Percentiles rank a stretch among this genome's conserved stretches.
Conservation (phyloP, 139 green algal genomes). For the Chlamydomonas asymmetrica region DNA sequence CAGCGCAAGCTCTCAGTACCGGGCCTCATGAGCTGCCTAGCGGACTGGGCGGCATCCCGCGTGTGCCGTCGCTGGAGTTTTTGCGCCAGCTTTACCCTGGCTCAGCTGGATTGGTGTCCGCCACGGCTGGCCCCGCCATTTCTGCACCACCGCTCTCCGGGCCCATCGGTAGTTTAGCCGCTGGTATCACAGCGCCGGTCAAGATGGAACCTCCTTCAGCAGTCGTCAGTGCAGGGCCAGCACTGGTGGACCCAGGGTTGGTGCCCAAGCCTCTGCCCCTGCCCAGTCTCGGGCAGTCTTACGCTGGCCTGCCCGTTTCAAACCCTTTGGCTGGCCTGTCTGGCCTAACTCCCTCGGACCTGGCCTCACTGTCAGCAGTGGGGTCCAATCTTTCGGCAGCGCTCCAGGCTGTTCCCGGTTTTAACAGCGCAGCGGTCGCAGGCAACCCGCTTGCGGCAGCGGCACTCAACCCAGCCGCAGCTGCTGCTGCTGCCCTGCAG, state of each 20-base stretch:
- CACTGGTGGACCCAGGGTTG: background rate
- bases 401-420: background rate
- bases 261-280: slow-evolving; percentile 12
- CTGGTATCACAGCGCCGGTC: too few relatives aligned
- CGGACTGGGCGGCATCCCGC: slow-evolving; percentile 43
- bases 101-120: too few relatives aligned
- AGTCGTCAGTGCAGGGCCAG: background rate
- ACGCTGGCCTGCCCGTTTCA: too few relatives aligned
- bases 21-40: background rate
- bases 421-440: background rate
- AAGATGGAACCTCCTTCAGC: too few relatives aligned
- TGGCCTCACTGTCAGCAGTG: slow-evolving; percentile 22
- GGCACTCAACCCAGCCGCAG: slow-evolving; percentile 15
- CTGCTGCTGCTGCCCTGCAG: slow-evolving; percentile 35
- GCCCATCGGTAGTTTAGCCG: too few relatives aligned
- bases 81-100: slow-evolving; percentile 63
- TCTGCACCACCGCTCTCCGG: too few relatives aligned
- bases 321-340: too few relatives aligned
- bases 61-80: slow-evolving; percentile 68
- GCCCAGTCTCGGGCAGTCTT: background rate
- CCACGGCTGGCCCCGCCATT: too few relatives aligned
- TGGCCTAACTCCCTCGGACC: slow-evolving; percentile 16
- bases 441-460: slow-evolving; percentile 7
- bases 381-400: slow-evolving; percentile 17
- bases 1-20: too few relatives aligned